Base-by-base conservation (phyloP, 495 filamentous ascomycete genomes). In the Margaritispora aquatica region DNA sequence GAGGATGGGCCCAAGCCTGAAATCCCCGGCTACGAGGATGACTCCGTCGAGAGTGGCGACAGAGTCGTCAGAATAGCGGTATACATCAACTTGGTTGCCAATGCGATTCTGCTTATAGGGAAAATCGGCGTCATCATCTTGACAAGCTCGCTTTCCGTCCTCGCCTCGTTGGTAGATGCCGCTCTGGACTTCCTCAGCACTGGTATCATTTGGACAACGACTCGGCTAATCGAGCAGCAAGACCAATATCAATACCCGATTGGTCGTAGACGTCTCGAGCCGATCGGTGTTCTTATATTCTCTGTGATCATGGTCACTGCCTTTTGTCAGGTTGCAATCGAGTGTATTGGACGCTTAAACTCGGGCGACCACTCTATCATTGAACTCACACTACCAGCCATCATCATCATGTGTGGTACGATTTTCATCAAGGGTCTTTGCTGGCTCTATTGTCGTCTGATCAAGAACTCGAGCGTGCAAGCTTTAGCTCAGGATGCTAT, bases 381-480 rank as follows among this genome's bases (percentile, higher is more conserved):
- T 38, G 66, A 86, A 62, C 80, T 97, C 20, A 79, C 84, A 0
- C 65, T 86, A n/a, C 80, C 90, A 0, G 85, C 91, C 2, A 87
- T 95, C 47, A 72, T 72, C 21, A 90, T 97, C 61, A 93, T 97
- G 90, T 77, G 85, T 7, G 73, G 78, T 26, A 97, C 92, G 0
- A 86, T 97, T 23, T 66, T 92, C 13, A 83, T 96, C 64, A 97
- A 96, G 67, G 77, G 84, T 23, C 55, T 80, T n/a, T 91, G 87
- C 71, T 97, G 90, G 88, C 68, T 96, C 26, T 97, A 88, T 88
- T 96, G 92, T 69, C 89, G 90, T 2, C 71, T 92, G 15, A 88
- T 97, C 57, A 89, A 87, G 34, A 96, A 96, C 66, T 91, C 88
- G 9, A 89, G 85, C 58, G 91, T 96, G 1, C 92, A 95, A 70